Evolutionary conservation across 2,329 filamentous ascomycete species (phyloP), one percentile per base, ranked within the genome.

Genomic region (Tympanopsis confertula): DNA sequence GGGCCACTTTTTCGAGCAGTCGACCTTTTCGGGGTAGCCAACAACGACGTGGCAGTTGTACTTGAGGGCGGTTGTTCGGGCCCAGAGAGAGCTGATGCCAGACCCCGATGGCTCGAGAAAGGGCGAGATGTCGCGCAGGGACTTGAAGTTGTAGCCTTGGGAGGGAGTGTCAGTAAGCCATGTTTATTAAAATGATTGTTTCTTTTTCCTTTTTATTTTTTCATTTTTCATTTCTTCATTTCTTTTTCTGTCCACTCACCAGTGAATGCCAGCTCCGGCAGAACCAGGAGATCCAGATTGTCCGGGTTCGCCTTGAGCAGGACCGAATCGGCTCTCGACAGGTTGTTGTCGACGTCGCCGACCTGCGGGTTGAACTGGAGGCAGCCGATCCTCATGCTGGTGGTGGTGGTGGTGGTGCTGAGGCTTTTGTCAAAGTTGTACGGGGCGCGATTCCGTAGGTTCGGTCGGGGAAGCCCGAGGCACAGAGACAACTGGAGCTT

Each of bases 191-290:
- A 33, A n/a, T n/a, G n/a, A n/a, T n/a, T 15, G 26, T 7, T 35
- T 5, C 7, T 38, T 36, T 39, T 43, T 35, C 37, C 36, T 26
- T 38, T 37, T 19, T 15, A 37, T 39, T 39, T 35, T 28, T 30
- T 35, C 40, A 32, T 35, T 20, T 20, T 32, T 35, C n/a, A 32
- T 35, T 35, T 20, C 14, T 36, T 17, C 20, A 30, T 26, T 32
- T 14, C 35, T 39, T 36, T 20, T 39, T 26, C 39, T 36, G 37
- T 40, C 42, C 19, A 50, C 61, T 46, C 57, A 83, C 80, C 80
- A 40, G 75, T 70, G 50, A 89, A 86, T 1, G 84, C 81, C 54
- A 89, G 61, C 52, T 89, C 85, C 0, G 85, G 83, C 0, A 89
- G 59, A 0, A 89, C 74, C 0, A 91, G 63, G 20, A 88, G 65